Evolutionary conservation across 768 basidiomycete genomes (phyloP).

Genomic region (Leccinum arenicola): DNA sequence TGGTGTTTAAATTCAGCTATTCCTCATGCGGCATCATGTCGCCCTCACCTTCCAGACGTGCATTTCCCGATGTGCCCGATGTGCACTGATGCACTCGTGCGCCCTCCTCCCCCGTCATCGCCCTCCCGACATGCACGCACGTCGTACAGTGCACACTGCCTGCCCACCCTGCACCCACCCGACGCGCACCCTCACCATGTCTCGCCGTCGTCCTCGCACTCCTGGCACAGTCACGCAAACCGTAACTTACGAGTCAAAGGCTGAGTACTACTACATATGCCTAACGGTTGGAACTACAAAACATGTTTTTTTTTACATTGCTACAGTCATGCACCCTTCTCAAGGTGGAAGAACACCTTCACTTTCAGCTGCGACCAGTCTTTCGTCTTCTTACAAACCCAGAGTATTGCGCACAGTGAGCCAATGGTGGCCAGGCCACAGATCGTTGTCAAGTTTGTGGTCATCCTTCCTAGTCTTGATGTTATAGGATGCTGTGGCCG

Average conservation of each 20-base stretch:
- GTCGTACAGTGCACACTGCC: too few relatives aligned
- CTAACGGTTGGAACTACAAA: neutral
- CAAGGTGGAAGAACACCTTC: neutral
- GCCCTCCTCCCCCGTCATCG: neutral
- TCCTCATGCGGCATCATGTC: too few relatives aligned
- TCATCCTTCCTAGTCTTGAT: slow-evolving; percentile 14
- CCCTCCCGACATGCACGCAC: too few relatives aligned
- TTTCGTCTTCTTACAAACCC: slow-evolving; percentile 11
- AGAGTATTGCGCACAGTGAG: slow-evolving; percentile 17
- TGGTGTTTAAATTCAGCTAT: too few relatives aligned
- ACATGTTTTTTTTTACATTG: neutral
- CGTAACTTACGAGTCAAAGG: neutral
- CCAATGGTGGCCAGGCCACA: slow-evolving; percentile 28
- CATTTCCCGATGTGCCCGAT: too few relatives aligned
- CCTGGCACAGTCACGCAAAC: neutral
- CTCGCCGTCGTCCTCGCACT: too few relatives aligned
- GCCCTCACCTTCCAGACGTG: too few relatives aligned
- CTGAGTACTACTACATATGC: neutral
- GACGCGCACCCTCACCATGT: too few relatives aligned
- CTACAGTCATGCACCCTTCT: neutral
- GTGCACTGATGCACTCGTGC: too few relatives aligned
- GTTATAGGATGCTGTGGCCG: slow-evolving; percentile 8
- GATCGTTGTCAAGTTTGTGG: slow-evolving; percentile 22
- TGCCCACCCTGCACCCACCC: too few relatives aligned
- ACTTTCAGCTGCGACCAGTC: neutral